phyloP scores from a whole-genome alignment of 768 basidiomycete genomes.

The Russula sp. region DNA sequence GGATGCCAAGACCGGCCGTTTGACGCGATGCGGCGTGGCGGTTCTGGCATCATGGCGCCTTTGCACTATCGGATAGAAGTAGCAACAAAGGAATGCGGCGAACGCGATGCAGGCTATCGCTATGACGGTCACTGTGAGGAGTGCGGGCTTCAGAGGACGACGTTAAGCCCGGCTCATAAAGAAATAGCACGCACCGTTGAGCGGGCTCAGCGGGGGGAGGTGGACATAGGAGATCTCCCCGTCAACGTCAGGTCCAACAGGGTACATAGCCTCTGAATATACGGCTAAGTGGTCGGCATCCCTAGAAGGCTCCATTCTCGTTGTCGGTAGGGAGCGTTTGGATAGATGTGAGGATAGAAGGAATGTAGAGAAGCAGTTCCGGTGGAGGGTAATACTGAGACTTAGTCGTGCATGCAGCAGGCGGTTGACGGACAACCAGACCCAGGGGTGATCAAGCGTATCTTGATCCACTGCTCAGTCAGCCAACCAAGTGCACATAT shows the following conservation, averaged over 20 bases:
- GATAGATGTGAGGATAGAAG: not conserved
- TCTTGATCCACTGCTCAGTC: not conserved
- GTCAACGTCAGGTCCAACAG: slow-evolving; percentile 8
- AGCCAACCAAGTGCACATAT: slow-evolving; percentile 13
- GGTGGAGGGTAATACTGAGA: not conserved
- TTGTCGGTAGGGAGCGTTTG: not conserved
- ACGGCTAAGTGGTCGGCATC: slow-evolving; percentile 3
- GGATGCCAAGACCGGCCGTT: not conserved
- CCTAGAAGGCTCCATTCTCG: slow-evolving; percentile 7
- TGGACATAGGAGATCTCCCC: slow-evolving; percentile 15
- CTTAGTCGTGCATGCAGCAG: not conserved
- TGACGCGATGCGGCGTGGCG: not conserved
- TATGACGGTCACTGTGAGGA: slow-evolving; percentile 5
- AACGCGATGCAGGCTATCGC: slow-evolving; percentile 2
- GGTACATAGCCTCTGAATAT: slow-evolving; percentile 15
- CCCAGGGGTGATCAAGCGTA: not conserved
- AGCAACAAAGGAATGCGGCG: slow-evolving; percentile 16
- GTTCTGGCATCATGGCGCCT: not conserved
- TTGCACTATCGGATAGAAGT: slow-evolving; percentile 14
- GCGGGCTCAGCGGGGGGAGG: slow-evolving; percentile 12
- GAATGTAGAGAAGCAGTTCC: not conserved
- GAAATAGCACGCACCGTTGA: slow-evolving; percentile 7
- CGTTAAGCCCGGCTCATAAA: not conserved
- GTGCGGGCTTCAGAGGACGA: not conserved
- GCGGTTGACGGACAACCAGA: not conserved